phyloP scores from a whole-genome alignment of 768 basidiomycete genomes.

The Termitomyces sp. region DNA sequence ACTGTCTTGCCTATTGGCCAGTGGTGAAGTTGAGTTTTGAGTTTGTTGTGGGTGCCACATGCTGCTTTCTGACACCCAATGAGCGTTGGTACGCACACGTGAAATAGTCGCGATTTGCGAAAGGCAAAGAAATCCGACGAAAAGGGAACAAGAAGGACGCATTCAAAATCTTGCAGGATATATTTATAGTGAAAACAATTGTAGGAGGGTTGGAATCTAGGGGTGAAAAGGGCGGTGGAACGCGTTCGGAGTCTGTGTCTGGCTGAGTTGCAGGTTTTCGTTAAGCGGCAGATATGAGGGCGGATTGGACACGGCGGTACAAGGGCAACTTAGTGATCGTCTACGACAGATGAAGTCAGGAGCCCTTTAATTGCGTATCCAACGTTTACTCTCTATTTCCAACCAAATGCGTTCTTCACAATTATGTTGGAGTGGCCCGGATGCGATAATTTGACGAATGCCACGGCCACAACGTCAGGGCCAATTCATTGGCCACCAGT shows the following conservation, averaged over 20 bases:
- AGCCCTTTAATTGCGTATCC: neutral
- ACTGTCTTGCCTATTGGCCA: conserved; percentile 16
- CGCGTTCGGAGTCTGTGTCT: conserved; percentile 5
- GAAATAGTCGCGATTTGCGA: conserved; percentile 9
- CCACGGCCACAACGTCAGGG: too few species aligned
- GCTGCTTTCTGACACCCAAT: too few species aligned
- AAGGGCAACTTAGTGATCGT: conserved; percentile 2
- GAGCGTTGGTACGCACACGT: neutral
- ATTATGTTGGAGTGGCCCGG: too few species aligned
- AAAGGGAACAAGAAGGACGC: conserved; percentile 16
- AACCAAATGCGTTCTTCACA: too few species aligned
- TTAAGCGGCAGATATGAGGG: conserved; percentile 8
- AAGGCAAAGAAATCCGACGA: conserved; percentile 19
- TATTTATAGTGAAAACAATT: conserved; percentile 13
- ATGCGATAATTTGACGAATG: too few species aligned
- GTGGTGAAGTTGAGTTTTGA: conserved; percentile 1
- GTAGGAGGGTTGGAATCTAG: conserved; percentile 11
- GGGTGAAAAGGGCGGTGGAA: neutral
- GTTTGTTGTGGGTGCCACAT: too few species aligned
- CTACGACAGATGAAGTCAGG: neutral
- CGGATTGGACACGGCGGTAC: conserved; percentile 16
- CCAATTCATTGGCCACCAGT: too few species aligned
- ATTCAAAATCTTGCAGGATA: conserved; percentile 19
- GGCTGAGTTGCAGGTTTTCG: conserved; percentile 10
- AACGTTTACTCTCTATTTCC: too few species aligned